Evolutionary conservation across 805 yeast species (phyloP).

Genomic region (Dipodascopsis uninucleata): DNA sequence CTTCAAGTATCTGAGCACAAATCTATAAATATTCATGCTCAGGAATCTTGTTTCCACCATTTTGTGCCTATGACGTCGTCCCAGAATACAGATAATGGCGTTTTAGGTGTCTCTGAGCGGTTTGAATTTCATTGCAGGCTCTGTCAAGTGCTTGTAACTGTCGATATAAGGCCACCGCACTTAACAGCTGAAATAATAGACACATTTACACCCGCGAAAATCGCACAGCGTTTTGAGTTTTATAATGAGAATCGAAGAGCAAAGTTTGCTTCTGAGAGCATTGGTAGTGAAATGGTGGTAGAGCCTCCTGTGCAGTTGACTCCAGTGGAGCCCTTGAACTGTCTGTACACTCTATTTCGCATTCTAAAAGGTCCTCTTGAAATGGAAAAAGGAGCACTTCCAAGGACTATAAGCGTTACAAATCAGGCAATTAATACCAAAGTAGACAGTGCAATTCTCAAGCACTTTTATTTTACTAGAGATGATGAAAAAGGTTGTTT

Average conservation of each 20-base stretch:
- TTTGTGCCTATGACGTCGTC: too few species aligned
- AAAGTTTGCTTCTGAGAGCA: too few species aligned
- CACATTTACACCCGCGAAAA: constrained; percentile 48
- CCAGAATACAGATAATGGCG: constrained; percentile 2
- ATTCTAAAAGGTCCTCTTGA: constrained; percentile 66
- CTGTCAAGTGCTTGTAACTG: constrained; percentile 5
- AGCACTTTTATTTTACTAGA: constrained; percentile 9
- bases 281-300: constrained; percentile 24
- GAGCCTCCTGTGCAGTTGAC: constrained; percentile 31
- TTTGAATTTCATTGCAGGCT: constrained; percentile 10
- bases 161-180: constrained; percentile 29
- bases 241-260: constrained; percentile 28
- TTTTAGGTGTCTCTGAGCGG: constrained; percentile 2
- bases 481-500: constrained; percentile 14
- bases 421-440: constrained; percentile 53
- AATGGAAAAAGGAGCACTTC: constrained; percentile 43
- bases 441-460: constrained; percentile 53
- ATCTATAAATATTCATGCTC: too few species aligned
- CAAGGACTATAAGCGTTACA: constrained; percentile 53
- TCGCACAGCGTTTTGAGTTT: constrained; percentile 50
- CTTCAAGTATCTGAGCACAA: too few species aligned
- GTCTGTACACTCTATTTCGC: constrained; percentile 58
- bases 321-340: constrained; percentile 43
- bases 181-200: constrained; percentile 47
- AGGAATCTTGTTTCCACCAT: too few species aligned